Conservation (phyloP, 1,139 yeast species). For the Pichia sp. region DNA sequence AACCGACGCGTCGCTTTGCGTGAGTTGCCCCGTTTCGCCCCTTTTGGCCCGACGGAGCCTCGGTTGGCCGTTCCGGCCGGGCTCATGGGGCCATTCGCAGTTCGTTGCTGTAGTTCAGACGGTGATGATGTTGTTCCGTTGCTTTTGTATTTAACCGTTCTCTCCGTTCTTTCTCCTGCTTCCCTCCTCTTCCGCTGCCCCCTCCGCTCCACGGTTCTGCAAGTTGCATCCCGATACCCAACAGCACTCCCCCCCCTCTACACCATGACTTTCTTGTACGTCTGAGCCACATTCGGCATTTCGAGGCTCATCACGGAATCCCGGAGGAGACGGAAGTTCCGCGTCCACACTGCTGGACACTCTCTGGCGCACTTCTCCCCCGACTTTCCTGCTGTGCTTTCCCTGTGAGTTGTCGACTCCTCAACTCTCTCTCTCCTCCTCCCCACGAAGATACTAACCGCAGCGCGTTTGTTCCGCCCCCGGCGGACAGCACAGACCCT, state of each 20-base stretch:
- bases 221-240: no score
- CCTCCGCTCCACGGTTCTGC: background rate
- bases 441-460: background rate
- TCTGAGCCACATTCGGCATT: background rate
- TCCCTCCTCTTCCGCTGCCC: background rate
- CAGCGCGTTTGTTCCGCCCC: background rate
- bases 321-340: background rate
- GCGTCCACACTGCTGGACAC: background rate
- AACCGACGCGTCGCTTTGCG: background rate
- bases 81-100: no score
- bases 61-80: no score
- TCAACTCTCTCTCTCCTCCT: no score
- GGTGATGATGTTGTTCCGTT: background rate
- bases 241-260: background rate
- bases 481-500: background rate
- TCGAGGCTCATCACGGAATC: slow-evolving; percentile 2
- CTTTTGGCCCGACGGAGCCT: background rate
- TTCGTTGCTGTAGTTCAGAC: background rate
- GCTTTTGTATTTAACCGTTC: no score
- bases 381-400: background rate
- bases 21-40: background rate
- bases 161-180: no score
- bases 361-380: no score
- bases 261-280: slow-evolving; percentile 3
- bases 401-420: no score